These are phyloP conservation scores for Myxozyma lipomycoides DNA, from an alignment of 805 yeast species.

Conservation along the genomic window DNA sequence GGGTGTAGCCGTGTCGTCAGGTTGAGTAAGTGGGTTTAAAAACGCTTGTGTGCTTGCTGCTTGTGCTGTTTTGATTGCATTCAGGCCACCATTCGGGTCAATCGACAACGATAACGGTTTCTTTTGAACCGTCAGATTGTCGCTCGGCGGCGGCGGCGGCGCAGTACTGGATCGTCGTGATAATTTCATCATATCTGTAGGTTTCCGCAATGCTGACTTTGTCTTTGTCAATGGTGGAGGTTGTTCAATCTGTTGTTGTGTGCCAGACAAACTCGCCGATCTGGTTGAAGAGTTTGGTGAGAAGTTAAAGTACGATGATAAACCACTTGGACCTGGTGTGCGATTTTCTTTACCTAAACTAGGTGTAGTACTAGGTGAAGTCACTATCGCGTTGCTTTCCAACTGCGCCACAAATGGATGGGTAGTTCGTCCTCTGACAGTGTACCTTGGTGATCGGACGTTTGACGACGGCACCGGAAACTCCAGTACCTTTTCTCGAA, in stretches of 20 bases:
- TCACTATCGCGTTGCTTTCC: too few species aligned
- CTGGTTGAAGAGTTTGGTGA: constrained; percentile 10
- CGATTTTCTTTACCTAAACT: constrained; percentile 1
- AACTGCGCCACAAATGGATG: constrained; percentile 10
- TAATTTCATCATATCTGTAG: constrained; percentile 16
- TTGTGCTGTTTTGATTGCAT: not conserved
- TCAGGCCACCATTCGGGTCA: not conserved
- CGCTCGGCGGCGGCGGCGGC: not conserved
- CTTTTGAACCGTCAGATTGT: not conserved
- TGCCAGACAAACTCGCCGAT: not conserved
- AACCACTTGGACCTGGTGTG: constrained; percentile 10
- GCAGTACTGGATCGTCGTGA: constrained; percentile 2
- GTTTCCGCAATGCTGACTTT: constrained; percentile 4
- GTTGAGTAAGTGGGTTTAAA: constrained; percentile 14
- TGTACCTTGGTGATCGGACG: constrained; percentile 18
- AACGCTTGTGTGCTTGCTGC: constrained; percentile 1
- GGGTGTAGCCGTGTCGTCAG: constrained; percentile 20
- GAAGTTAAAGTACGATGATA: constrained; percentile 5
- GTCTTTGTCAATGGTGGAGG: not conserved
- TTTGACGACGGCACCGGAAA: constrained; percentile 40
- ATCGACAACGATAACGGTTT: not conserved
- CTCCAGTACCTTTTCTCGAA: constrained; percentile 54
- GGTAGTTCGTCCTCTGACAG: constrained; percentile 12
- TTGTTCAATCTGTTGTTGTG: too few species aligned
- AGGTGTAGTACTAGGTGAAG: not conserved